Evolutionary conservation across 1,284 basidiomycete genomes (phyloP).

Genomic region (Sanghuangporus weigelae): DNA sequence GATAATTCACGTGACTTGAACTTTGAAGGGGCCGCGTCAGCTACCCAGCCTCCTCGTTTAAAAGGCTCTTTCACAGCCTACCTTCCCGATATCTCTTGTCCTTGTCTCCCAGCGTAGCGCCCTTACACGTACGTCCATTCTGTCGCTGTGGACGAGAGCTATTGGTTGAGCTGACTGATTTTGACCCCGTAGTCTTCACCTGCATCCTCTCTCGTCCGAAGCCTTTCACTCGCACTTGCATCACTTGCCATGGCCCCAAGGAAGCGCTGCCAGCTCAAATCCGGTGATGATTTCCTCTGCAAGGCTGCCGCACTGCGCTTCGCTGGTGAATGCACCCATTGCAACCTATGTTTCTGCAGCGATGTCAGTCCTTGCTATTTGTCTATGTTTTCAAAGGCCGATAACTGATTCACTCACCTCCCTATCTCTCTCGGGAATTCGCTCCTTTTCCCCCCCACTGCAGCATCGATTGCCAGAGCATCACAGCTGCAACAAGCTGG

Average conservation of each 20-base stretch:
- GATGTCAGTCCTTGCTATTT: conserved; percentile 45
- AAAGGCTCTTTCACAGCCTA: background rate
- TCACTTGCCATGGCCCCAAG: conserved; percentile 63
- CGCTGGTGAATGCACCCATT: conserved; percentile 78
- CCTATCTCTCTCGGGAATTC: conserved; percentile 15
- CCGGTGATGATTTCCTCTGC: conserved; percentile 52
- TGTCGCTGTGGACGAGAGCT: background rate
- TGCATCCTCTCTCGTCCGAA: background rate
- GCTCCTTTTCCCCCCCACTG: conserved; percentile 11
- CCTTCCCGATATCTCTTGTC: background rate
- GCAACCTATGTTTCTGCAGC: conserved; percentile 69
- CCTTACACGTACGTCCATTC: background rate
- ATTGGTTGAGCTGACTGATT: background rate
- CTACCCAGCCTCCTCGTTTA: conserved; percentile 4
- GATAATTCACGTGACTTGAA: background rate
- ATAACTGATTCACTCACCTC: background rate
- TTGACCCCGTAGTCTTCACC: background rate
- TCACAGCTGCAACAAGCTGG: conserved; percentile 72
- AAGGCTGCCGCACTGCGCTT: conserved; percentile 74
- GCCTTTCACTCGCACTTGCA: background rate
- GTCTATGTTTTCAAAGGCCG: background rate
- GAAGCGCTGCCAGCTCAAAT: conserved; percentile 77
- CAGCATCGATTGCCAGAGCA: conserved; percentile 83
- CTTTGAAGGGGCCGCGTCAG: conserved; percentile 4
- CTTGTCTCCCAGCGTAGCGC: background rate